Percentiles rank a stretch among this genome's conserved stretches.
Evolutionary conservation across 805 yeast genomes (phyloP).

Genomic region (Pichia deserticola): DNA sequence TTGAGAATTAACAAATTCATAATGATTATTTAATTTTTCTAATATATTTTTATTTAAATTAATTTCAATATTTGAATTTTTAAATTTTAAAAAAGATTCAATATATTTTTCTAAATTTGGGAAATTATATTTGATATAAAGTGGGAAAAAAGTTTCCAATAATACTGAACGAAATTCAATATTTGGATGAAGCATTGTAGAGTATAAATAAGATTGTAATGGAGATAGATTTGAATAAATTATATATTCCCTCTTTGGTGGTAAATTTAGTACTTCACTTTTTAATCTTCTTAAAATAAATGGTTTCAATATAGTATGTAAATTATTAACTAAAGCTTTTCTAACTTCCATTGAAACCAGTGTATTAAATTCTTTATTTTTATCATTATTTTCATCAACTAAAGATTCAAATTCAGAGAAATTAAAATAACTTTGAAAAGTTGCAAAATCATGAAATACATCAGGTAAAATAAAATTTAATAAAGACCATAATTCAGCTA

Average conservation of each 20-base stretch:
- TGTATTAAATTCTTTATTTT: conserved; percentile 37
- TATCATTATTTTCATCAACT: conserved; percentile 20
- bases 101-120: conserved; percentile 2
- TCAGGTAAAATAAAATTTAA: conserved; percentile 89
- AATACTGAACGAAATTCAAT: conserved; percentile 31
- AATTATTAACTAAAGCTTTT: conserved; percentile 57
- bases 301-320: conserved; percentile 86
- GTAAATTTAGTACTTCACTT: conserved; percentile 63
- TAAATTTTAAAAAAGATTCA: background rate
- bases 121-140: conserved; percentile 17
- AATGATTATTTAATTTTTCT: conserved; percentile 14
- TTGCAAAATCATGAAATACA: conserved; percentile 80
- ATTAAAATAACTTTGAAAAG: conserved; percentile 94
- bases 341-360: conserved; percentile 52
- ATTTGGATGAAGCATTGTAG: conserved; percentile 4
- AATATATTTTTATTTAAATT: conserved; percentile 2
- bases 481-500: conserved; percentile 87
- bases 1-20: conserved; percentile 31
- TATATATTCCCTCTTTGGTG: conserved; percentile 85
- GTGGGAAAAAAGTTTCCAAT: conserved; percentile 34
- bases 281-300: conserved; percentile 79
- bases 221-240: conserved; percentile 63
- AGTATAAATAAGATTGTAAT: conserved; percentile 47
- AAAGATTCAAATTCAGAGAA: conserved; percentile 50
- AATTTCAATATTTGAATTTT: conserved; percentile 1